A percentile compares a stretch with the other conserved stretches of the same genome.
phyloP scores from a whole-genome alignment of 768 basidiomycete genomes.

The Termitomyces sp. region DNA sequence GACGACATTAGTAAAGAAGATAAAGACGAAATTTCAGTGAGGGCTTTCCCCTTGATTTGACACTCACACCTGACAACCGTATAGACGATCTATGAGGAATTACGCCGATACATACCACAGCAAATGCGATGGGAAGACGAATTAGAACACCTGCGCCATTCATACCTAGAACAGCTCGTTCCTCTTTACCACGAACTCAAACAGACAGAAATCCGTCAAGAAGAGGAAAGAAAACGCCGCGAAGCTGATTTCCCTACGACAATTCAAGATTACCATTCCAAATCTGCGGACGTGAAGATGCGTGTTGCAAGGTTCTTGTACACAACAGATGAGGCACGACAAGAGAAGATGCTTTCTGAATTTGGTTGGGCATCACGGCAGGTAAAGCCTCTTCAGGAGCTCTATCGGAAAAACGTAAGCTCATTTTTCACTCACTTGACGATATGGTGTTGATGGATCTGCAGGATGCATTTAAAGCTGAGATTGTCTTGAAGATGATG shows the following conservation, averaged over 20 bases:
- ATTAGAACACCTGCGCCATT: conserved; percentile 27
- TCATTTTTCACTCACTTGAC: no score
- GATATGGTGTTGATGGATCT: background rate
- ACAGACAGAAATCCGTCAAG: conserved; percentile 20
- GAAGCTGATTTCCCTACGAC: conserved; percentile 32
- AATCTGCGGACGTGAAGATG: conserved; percentile 41
- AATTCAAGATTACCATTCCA: conserved; percentile 30
- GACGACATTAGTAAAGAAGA: conserved; percentile 15
- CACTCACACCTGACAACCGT: background rate
- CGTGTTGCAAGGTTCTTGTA: conserved; percentile 48
- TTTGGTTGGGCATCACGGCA: conserved; percentile 53
- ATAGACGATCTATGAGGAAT: conserved; percentile 25
- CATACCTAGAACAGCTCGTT: conserved; percentile 26
- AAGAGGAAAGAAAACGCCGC: conserved; percentile 20
- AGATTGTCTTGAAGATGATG: conserved; percentile 25
- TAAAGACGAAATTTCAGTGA: conserved; percentile 21
- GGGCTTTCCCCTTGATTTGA: background rate
- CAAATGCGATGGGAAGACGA: conserved; percentile 28
- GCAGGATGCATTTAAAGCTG: conserved; percentile 18
- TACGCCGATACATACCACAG: conserved; percentile 16
- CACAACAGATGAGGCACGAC: conserved; percentile 21
- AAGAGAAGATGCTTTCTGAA: conserved; percentile 46
- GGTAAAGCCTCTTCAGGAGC: conserved; percentile 38
- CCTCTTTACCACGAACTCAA: conserved; percentile 18
- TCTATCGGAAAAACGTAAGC: conserved; percentile 42